Evolutionary conservation across 2,329 filamentous ascomycete genomes (phyloP).

Genomic region (Tolypocladium amazonense): DNA sequence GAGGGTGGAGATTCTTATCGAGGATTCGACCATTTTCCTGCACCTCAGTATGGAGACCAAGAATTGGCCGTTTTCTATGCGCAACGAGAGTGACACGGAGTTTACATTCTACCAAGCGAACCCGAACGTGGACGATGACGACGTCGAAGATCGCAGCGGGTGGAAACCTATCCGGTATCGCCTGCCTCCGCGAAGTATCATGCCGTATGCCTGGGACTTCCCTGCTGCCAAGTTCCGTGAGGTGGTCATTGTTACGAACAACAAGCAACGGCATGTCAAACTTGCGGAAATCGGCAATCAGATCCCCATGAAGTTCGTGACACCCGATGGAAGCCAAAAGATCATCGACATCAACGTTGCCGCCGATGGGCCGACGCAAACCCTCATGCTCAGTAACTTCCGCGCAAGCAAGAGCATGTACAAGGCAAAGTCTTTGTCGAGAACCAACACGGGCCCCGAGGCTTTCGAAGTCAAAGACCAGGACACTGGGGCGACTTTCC

Average conservation of each 20-base stretch:
- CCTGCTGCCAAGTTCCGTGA: conserved; percentile 95
- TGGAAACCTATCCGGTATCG: conserved; percentile 92
- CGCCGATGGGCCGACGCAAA: conserved; percentile 91
- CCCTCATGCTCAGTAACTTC: conserved; percentile 87
- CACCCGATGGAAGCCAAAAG: conserved; percentile 59
- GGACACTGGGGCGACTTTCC: conserved; percentile 80
- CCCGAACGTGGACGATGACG: conserved; percentile 86
- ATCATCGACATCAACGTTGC: conserved; percentile 96
- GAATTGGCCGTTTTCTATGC: conserved; percentile 97
- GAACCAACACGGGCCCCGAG: conserved; percentile 38
- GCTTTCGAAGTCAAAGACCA: conserved; percentile 87
- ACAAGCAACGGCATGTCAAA: conserved; percentile 74
- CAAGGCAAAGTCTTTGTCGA: conserved; percentile 42
- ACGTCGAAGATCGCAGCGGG: conserved; percentile 68
- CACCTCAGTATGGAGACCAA: conserved; percentile 84
- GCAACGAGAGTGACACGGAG: conserved; percentile 93
- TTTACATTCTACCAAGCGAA: conserved; percentile 96
- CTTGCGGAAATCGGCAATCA: conserved; percentile 93
- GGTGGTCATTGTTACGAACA: conserved; percentile 53
- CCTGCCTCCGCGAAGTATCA: conserved; percentile 87
- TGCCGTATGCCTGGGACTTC: conserved; percentile 99
- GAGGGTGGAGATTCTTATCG: conserved; percentile 81
- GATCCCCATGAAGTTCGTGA: conserved; percentile 81
- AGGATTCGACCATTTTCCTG: conserved; percentile 86
- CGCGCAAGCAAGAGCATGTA: conserved; percentile 89